phyloP scores from a whole-genome alignment of 1,284 basidiomycete species.

The Tylopilus sp. region DNA sequence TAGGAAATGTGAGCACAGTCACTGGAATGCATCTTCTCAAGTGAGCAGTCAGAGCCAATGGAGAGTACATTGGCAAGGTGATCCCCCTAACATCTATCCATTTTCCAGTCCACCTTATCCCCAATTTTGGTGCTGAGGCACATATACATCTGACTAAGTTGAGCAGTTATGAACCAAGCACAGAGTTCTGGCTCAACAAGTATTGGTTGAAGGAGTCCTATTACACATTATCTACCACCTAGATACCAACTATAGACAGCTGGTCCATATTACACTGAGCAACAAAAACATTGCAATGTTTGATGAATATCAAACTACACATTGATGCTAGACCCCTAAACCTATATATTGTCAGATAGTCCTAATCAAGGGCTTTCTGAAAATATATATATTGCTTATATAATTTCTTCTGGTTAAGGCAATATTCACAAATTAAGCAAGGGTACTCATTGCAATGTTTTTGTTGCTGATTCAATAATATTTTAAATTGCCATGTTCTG shows the following conservation, averaged over 20 bases:
- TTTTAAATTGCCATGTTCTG: no score
- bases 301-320: no score
- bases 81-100: not conserved
- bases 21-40: not conserved
- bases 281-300: no score
- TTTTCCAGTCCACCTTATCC: conserved; percentile 2
- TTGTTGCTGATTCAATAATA: no score
- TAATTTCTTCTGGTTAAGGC: no score
- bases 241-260: no score
- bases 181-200: conserved; percentile 15
- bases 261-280: no score
- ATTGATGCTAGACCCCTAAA: not conserved
- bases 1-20: not conserved
- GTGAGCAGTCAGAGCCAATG: not conserved
- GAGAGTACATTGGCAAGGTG: not conserved
- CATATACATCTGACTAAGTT: not conserved
- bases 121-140: conserved; percentile 2
- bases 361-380: no score
- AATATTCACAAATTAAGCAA: no score
- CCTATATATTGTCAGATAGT: not conserved
- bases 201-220: conserved; percentile 14
- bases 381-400: no score
- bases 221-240: not conserved
- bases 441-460: no score
- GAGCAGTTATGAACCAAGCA: conserved; percentile 8